Evolutionary conservation across 1,284 basidiomycete species (phyloP), one percentile per base, ranked within the genome.

Genomic region (Cerioporus squamosus): DNA sequence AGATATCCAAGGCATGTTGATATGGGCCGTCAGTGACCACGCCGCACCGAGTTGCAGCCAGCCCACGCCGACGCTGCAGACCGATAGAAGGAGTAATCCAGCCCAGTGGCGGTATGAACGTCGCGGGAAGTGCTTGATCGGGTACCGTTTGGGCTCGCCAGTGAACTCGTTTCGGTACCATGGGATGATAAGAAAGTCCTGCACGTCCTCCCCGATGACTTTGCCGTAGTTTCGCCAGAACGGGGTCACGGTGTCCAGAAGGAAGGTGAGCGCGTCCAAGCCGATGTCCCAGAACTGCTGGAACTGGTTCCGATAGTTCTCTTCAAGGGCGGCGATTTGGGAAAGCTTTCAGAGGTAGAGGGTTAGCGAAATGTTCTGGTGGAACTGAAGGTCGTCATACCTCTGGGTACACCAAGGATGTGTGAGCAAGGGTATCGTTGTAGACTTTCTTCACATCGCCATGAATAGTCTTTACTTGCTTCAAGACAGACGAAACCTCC

Each of bases 141-240:
- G 78, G 67, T 90, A 91, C 66, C 85, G 79, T 64, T 88, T 87
- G 39, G 83, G 57, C 74, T 90, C 87, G 40, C 89, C 89, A 0
- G 89, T 91, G 69, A 91, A 91, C 66, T 91, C 89, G 70, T 91
- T 90, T 43, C 90, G 82, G 66, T 91, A 91, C 66, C 88, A 81
- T 9, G 90, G 90, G 60, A 92, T 84, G 65, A 91, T 88, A 61
- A 91, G 81, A 69, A 91, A 91, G 64, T 90, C 88, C 53, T 86
- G 85, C 40, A 90, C 78, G 65, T 91, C 90, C 67, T 88, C 81
- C 42, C 88, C 87, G 55, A 92, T 90, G 14, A 83, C 81, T 64
- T 88, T 90, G 47, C 89, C 89, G 59, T 91, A 90, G 39, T 80
- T 88, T 58, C 90, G 78, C 89, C 90, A 91, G 67, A 91, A 83